Evolutionary conservation across 257 asterid genomes (phyloP), one percentile per base, ranked within the genome.

Genomic region (Solanum chiquidenum): DNA sequence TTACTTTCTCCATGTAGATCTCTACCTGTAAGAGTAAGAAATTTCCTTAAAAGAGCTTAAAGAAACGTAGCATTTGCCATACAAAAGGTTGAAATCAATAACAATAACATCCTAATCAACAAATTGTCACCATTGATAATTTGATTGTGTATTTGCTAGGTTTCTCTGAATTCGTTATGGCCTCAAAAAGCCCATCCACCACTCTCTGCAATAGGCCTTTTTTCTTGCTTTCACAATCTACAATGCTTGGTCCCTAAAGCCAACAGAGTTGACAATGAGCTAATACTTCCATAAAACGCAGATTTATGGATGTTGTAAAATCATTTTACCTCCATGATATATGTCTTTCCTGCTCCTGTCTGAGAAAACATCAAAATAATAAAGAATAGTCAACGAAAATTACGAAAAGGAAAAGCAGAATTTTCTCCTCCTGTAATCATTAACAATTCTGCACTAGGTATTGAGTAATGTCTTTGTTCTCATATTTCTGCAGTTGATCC

Each of bases 311-410:
- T 21, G 58, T 37, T 79, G 42, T 73, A 60, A 52, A 82, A 87
- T 89, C 83, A 88, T 66, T 83, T 90, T 91, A 95, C 98, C 98
- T 95, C 97, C 95, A 95, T 93, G 93, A 94, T 94, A 92, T 95
- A 95, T 79, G 98, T 94, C 94, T 95, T 95, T 88, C 98, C 98
- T 35, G 98, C 98, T 89, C 98, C 98, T 83, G 98, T 95, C 98
- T 95, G 95, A 68, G 37, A 89, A 79, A 87, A 8, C 27, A 40
- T 87, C 68, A 88, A 91, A 74, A 84, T 8, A 25, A 42, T 79
- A 91, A 74, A 84, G 64, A 25, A 44, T 44, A 14, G 85, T 27
- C 85, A 79, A 79, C 20, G 13, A 31, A 49, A 49, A 49, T 3
- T 31, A 46, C 7, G 0, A 38, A 49, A 82, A 82, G 25, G 29